Percentiles rank a stretch among this genome's conserved stretches.
Evolutionary conservation across 228 moss, liverwort and hornwort genomes (phyloP).

Genomic region (Sphagnum magellanicum): DNA sequence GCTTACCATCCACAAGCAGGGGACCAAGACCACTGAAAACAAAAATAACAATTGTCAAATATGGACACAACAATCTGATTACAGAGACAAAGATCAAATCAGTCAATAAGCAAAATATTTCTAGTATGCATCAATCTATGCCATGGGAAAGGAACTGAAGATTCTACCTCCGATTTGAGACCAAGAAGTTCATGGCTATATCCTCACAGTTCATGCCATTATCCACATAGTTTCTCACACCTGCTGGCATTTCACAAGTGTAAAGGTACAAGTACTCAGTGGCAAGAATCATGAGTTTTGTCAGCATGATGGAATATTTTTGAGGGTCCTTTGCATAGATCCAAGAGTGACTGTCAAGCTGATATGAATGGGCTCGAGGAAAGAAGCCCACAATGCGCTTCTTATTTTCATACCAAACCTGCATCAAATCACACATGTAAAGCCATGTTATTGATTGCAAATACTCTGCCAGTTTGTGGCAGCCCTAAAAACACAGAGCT

Average conservation of each 20-base stretch:
- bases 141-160: no score
- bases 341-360: constrained; percentile 65
- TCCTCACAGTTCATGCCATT: constrained; percentile 94
- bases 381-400: constrained; percentile 78
- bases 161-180: constrained; percentile 48
- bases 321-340: constrained; percentile 50
- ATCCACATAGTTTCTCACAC: constrained; percentile 77
- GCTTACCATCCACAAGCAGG: constrained; percentile 80
- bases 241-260: constrained; percentile 80
- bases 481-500: no score
- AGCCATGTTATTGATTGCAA: no score
- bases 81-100: no score
- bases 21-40: constrained; percentile 65
- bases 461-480: no score
- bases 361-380: constrained; percentile 61
- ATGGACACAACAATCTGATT: not conserved
- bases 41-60: not conserved
- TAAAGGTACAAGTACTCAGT: constrained; percentile 78
- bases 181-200: constrained; percentile 96
- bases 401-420: constrained; percentile 75
- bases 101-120: no score
- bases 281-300: constrained; percentile 84
- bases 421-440: constrained; percentile 4
- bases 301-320: constrained; percentile 86
- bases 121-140: no score